Conservation (phyloP, 352 stramenopile species). For the Phytophthora sp. region DNA sequence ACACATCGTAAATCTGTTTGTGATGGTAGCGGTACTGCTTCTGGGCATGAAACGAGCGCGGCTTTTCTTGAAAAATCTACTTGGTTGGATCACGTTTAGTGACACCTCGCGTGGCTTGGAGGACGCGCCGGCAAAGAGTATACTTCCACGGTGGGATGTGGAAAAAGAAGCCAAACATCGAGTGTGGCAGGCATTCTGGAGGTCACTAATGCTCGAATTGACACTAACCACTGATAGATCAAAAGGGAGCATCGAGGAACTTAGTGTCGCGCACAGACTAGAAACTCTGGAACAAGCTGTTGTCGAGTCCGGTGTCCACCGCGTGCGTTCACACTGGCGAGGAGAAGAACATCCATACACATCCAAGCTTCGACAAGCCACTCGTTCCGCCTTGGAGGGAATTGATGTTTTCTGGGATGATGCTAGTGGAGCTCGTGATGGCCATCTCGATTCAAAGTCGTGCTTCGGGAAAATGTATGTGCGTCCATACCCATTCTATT, state of each 20-base stretch:
- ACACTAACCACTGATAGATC: background rate
- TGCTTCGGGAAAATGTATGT: slow-evolving; percentile 64
- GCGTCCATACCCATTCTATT: slow-evolving; percentile 55
- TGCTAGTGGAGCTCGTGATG: slow-evolving; percentile 33
- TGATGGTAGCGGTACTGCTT: slow-evolving; percentile 46
- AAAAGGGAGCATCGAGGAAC: slow-evolving; percentile 14
- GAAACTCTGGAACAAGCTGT: slow-evolving; percentile 36
- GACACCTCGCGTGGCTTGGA: slow-evolving; percentile 45
- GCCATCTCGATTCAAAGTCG: slow-evolving; percentile 41
- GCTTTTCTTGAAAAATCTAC: slow-evolving; percentile 42
- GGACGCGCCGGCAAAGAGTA: slow-evolving; percentile 27
- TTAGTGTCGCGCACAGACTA: slow-evolving; percentile 35
- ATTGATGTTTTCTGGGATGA: slow-evolving; percentile 56
- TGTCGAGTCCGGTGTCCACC: slow-evolving; percentile 35
- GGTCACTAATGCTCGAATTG: slow-evolving; percentile 33
- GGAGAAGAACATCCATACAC: slow-evolving; percentile 34
- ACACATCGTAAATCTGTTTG: slow-evolving; percentile 46
- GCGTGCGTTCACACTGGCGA: slow-evolving; percentile 44
- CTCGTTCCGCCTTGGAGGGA: slow-evolving; percentile 41
- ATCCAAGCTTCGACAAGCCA: slow-evolving; percentile 32
- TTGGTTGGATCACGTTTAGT: slow-evolving; percentile 54
- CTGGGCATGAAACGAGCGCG: slow-evolving; percentile 40
- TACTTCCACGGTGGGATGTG: slow-evolving; percentile 46
- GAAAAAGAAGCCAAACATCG: slow-evolving; percentile 54
- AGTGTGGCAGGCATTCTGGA: slow-evolving; percentile 64